Percentiles rank a stretch among this genome's conserved stretches.
Conservation (phyloP, 148 eudicot species). For the Amaranthus palmeri region DNA sequence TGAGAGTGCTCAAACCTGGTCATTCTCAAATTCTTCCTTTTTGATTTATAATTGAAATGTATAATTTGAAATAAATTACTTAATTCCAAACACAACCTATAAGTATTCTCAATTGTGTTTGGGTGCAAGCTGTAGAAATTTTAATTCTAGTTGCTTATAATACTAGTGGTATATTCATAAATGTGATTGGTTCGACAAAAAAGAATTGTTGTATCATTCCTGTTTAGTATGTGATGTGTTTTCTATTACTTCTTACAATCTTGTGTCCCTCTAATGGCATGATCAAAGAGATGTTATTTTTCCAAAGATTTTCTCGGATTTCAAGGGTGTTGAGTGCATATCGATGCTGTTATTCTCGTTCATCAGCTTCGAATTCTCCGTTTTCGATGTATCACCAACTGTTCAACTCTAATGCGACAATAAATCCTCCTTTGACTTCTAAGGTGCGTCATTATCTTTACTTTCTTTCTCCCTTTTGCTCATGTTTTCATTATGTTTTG, state of each 20-base stretch:
- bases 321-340: conserved; percentile 19
- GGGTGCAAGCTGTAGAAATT: no score
- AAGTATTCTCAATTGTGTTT: no score
- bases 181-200: no score
- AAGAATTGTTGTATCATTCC: no score
- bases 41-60: no score
- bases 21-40: no score
- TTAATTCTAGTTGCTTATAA: no score
- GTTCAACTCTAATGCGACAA: conserved; percentile 10
- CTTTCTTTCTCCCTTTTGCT: not conserved
- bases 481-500: not conserved
- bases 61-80: no score
- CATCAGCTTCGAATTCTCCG: conserved; percentile 5
- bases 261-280: not conserved
- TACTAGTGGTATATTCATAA: no score
- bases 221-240: not conserved
- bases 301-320: conserved; percentile 25
- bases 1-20: no score
- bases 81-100: no score
- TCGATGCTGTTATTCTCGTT: conserved; percentile 11
- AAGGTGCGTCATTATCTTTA: not conserved
- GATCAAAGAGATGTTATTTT: conserved; percentile 19
- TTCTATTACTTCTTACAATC: not conserved
- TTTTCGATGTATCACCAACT: conserved; percentile 14
- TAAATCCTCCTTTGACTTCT: not conserved